These are phyloP conservation scores for Cryptococcus deneoformans DNA, from an alignment of 1,284 basidiomycete species.

Conservation along the genomic window DNA sequence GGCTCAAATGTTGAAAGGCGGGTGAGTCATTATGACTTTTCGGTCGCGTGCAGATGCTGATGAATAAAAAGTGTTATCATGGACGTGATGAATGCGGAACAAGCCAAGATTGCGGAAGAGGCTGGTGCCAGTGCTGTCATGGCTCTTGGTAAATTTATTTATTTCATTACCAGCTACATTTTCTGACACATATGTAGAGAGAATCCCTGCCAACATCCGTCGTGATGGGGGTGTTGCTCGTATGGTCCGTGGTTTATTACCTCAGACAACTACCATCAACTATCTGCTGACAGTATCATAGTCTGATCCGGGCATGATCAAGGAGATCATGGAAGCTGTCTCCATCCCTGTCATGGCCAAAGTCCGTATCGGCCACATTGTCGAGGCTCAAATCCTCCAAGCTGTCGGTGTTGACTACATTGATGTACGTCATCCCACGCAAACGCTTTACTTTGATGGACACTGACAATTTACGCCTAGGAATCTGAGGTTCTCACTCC, in stretches of 20 bases:
- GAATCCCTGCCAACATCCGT: conserved; percentile 95
- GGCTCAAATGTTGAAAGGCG: conserved; percentile 88
- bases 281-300: conserved; percentile 37
- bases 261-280: not conserved
- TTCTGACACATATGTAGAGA: conserved; percentile 53
- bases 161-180: not conserved
- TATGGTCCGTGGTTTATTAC: conserved; percentile 62
- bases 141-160: conserved; percentile 60
- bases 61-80: conserved; percentile 72
- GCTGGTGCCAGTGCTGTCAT: conserved; percentile 98
- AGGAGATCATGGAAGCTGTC: conserved; percentile 86
- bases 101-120: conserved; percentile 94
- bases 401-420: conserved; percentile 96
- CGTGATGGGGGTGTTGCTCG: conserved; percentile 85
- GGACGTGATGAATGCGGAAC: conserved; percentile 62
- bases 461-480: conserved; percentile 9
- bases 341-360: conserved; percentile 68
- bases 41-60: not conserved
- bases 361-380: conserved; percentile 90
- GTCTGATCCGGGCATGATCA: conserved; percentile 97
- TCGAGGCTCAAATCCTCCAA: conserved; percentile 85
- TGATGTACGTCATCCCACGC: conserved; percentile 54
- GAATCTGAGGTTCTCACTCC: conserved; percentile 96
- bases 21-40: conserved; percentile 25
- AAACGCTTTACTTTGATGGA: not conserved